A percentile compares a stretch with the other conserved stretches of the same genome.
These are phyloP conservation scores for Vaccinium myrtillus DNA, from an alignment of 148 eudicot genomes.

Conservation along the genomic window DNA sequence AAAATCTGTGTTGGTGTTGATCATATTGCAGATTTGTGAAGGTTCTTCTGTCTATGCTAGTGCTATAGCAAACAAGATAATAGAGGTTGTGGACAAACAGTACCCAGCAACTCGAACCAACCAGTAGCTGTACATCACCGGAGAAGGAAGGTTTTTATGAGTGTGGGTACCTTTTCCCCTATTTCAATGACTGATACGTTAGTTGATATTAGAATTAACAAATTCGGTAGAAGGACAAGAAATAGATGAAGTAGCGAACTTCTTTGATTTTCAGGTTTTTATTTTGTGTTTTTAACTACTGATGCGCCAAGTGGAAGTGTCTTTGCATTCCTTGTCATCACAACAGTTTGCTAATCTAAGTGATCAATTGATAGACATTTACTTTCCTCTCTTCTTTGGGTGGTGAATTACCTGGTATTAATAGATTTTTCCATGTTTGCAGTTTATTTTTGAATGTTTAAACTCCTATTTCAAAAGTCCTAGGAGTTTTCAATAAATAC, in stretches of 20 bases:
- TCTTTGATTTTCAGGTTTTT: not conserved
- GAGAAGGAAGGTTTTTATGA: not conserved
- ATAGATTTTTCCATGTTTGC: not conserved
- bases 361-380: not conserved
- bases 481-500: not conserved
- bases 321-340: not conserved
- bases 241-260: not conserved
- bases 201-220: not conserved
- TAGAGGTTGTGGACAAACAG: slow-evolving; percentile 75
- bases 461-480: not conserved
- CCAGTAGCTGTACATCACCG: not conserved
- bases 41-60: slow-evolving; percentile 88
- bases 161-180: not conserved
- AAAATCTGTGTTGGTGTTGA: not conserved
- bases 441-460: not conserved
- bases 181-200: not conserved
- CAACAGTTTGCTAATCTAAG: not conserved
- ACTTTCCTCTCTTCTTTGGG: not conserved
- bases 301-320: not conserved
- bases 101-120: slow-evolving; percentile 34
- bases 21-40: slow-evolving; percentile 66
- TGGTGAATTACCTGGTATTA: not conserved
- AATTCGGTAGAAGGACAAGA: not conserved
- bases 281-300: not conserved
- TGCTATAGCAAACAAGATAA: slow-evolving; percentile 83